A percentile compares a stretch with the other conserved stretches of the same genome.
These are phyloP conservation scores for Trichoderma virens DNA, from an alignment of 495 filamentous ascomycete genomes.

Conservation along the genomic window DNA sequence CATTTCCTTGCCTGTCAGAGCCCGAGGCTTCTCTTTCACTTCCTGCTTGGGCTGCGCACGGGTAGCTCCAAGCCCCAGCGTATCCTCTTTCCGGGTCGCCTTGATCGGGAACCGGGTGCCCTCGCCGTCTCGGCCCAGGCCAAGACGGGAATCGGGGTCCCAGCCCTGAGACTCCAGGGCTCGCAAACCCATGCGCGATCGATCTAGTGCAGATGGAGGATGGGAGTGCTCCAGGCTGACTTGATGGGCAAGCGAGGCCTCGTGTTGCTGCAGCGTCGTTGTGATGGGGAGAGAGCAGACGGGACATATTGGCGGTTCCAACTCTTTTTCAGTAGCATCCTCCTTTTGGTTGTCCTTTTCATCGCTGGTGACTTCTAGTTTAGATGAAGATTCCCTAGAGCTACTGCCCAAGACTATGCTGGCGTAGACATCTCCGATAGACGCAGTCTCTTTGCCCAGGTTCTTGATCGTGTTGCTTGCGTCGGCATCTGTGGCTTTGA, in stretches of 20 bases:
- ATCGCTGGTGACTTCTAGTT: constrained; percentile 17
- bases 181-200: constrained; percentile 65
- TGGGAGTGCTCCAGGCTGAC: constrained; percentile 71
- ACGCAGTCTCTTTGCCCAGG: constrained; percentile 25
- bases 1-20: constrained; percentile 63
- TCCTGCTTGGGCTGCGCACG: constrained; percentile 20
- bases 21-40: constrained; percentile 42
- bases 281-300: neutral
- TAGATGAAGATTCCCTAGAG: constrained; percentile 14
- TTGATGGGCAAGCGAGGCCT: constrained; percentile 74
- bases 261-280: constrained; percentile 40
- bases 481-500: constrained; percentile 52
- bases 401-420: constrained; percentile 52
- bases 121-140: constrained; percentile 63
- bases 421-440: constrained; percentile 60
- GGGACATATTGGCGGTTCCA: constrained; percentile 12
- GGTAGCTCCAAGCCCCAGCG: constrained; percentile 59
- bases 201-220: constrained; percentile 76
- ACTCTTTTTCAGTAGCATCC: constrained; percentile 22
- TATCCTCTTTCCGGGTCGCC: constrained; percentile 62
- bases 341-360: constrained; percentile 22
- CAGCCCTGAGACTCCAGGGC: constrained; percentile 74
- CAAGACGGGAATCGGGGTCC: constrained; percentile 72
- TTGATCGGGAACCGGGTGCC: constrained; percentile 74
- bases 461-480: constrained; percentile 35